Evolutionary conservation across 2,329 filamentous ascomycete species (phyloP), one percentile per base, ranked within the genome.

Genomic region (Stylonectria norvegica): DNA sequence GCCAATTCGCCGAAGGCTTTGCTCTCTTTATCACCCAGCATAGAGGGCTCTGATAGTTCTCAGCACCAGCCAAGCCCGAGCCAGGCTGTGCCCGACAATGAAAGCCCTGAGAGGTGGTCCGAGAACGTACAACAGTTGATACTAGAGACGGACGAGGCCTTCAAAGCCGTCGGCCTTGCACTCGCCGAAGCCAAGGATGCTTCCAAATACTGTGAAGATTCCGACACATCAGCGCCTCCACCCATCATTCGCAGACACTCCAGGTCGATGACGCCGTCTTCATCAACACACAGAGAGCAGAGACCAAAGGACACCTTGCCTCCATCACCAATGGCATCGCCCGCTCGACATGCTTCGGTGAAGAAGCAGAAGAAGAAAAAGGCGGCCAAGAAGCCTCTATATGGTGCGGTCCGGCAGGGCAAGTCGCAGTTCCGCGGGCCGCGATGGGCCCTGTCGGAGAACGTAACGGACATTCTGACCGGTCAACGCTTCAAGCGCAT

Each of bases 391-490:
- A 35, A 37, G 37, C 14, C 36, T 27, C 27, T 37, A 34, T 22
- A 34, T 15, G 44, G 40, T 34, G 52, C 40, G 7, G 20, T 37
- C 8, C 42, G 42, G 4, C 37, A 43, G 12, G 43, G 47, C 9
- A 50, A 49, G 18, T 39, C 45, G 22, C 40, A 45, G 18, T 52
- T 48, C 8, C 53, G 51, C 23, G 38, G 49, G 11, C 57, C 72
- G 30, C 66, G 71, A 60, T 78, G 76, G 74, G 71, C 70, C 11
- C 57, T 81, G 20, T 68, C 75, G 0, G 74, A 77, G 36, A 79
- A 78, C 46, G 67, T 82, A 50, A 68, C 73, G n/a, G 77, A 78
- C 20, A 63, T 79, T 9, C 69, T 83, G 43, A 73, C 66, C 29
- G 71, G 72, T 14, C 74, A 73, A 30, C 65, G 75, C 32, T 79